Base-by-base conservation (phyloP, 1,139 yeast genomes). In the Protomyces pachydermus region DNA sequence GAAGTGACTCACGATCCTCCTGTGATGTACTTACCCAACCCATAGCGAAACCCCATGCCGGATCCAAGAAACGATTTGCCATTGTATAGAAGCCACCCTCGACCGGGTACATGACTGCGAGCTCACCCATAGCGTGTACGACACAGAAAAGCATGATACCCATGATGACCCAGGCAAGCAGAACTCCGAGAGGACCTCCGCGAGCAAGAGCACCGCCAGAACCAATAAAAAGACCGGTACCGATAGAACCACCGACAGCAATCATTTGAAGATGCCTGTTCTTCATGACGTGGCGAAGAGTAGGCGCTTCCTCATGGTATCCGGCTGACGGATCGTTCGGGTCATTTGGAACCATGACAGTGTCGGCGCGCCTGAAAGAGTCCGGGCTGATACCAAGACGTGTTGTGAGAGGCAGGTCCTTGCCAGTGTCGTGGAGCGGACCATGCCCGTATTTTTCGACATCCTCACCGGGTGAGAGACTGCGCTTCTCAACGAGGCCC, bases 51-150 rank as follows among this genome's bases (percentile, higher is more conserved):
- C 95, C 95, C 84, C 91, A 84, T 8, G 90, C 85, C 2, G 84
- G 81, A 70, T 88, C 95, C 51, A 89, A 78, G 69, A 88, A 85
- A 65, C 86, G 79, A 3, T 88, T 78, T 42, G 89, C 83, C 74
- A 85, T 88, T 65, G 87, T 83, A 54, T 87, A 81, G 75, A 87
- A 88, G 1, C 91, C 89, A 70, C 96, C 96, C 64, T 87, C 79
- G 54, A 88, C 84, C 51, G 95, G 91, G 75, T 85, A 88, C 14
- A 85, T 80, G 50, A 87, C 88, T 56, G 95, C 90, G 73, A 89
- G 74, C 75, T 90, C 97, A 68, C 96, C 95, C 65, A 90, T 83
- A n/a, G 93, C 85, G 73, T 88, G 91, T 71, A 88, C 86, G 55
- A 88, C 86, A 71, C 84, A 82, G 76, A 83, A 87, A 70, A 90